Evolutionary conservation across 1,139 yeast genomes (phyloP), one percentile per base, ranked within the genome.

Genomic region (Diutina mesorugosa): DNA sequence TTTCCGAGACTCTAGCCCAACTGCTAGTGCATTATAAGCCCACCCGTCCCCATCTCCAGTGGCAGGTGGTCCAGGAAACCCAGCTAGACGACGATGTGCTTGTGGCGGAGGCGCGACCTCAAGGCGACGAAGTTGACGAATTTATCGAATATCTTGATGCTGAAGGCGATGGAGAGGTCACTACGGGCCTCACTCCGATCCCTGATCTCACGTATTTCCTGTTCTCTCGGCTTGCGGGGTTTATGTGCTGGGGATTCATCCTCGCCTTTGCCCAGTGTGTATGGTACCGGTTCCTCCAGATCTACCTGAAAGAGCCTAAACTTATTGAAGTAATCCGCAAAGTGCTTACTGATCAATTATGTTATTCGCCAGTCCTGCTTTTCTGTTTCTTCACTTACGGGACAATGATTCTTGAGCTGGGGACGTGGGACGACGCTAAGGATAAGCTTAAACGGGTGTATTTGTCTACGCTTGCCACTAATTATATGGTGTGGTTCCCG

Each of bases 401-500:
- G 51, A 89, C 95, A 9, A 80, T 87, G 60, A 83, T 90, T 1
- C 79, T 90, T 58, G 97, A 91, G 64, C 77, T 79, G 55, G 95
- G 95, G 1, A 81, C 84, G 55, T 74, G 79, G 69, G 79, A 78
- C 1, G 87, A 87, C 14, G 78, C 91, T 26, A 76, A 78, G 57
- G 73, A 69, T 6, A 90, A 89, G 69, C 74, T 90, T 57, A 73
- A 78, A 60, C 80, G 78, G 59, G 74, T 86, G 5, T 91, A 90
- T 67, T 69, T 91, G 45, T 83, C 85, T 50, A 93, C 98, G 0
- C 71, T 91, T 58, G 82, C 86, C 50, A 82, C 85, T 58, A 91
- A 90, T 67, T 88, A 85, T 67, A 76, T 87, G 58, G 84, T 93
- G n/a, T 93, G 99, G 99, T 95, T 96, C 55, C 83, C 91, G 1